Base-by-base conservation (phyloP, 2,329 filamentous ascomycete genomes). In the Monosporascus sp. region DNA sequence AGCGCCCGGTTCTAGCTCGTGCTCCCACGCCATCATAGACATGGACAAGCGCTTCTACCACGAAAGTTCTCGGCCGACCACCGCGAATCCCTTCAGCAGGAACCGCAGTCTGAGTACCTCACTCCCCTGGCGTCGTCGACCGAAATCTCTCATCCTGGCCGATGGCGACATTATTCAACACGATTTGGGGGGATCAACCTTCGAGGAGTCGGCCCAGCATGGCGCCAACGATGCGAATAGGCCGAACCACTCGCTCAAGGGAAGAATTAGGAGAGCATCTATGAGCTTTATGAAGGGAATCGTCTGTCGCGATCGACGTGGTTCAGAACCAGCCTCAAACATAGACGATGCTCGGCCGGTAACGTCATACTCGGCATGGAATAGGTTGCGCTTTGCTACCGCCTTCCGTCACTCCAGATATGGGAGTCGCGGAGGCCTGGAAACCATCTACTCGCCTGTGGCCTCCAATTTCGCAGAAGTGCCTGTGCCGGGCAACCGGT, bases 231-330 rank as follows among this genome's bases (percentile, higher is more conserved):
- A 55, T 11, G 35, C 20, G n/a, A 51, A 51, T 15, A 58, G 48
- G 37, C 55, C 59, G 17, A 56, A 51, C 14, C 54, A 59, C 6
- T 63, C 64, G 15, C 54, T 83, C 52, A 80, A 76, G 63, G 74
- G 76, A 47, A 79, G 77, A 56, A 71, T 83, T 48, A 76, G 80
- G 24, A 72, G 81, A 9, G 81, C 81, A 0, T 84, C 81, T 3
- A 61, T 81, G 50, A 80, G 78, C 8, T 62, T 83, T 49, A 77
- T 71, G 48, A 69, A 77, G 60, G 76, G 75, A 35, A 75, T 83
- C 35, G 76, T 80, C 7, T 70, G 78, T 39, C 73, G 78, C 27
- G 60, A 64, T 52, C 70, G 72, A n/a, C 64, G 65, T 24, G 61
- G 65, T 47, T 70, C 67, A 4, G 66, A 67, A 47, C 54, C 65